phyloP scores from a whole-genome alignment of 2,329 filamentous ascomycete species.

The Alternaria postmessia region DNA sequence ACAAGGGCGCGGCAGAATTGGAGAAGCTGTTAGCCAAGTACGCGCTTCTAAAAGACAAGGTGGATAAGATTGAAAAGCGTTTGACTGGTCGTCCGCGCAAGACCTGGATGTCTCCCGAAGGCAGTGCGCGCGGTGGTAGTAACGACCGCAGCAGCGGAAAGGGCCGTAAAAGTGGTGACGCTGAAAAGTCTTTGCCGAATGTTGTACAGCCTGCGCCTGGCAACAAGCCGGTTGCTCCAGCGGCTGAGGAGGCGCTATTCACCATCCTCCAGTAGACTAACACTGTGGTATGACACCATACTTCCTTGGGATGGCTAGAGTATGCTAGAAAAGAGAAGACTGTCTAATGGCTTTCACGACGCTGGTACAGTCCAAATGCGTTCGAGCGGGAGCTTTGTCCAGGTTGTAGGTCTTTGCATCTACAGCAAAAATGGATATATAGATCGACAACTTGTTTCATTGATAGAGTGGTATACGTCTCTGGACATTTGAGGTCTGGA shows the following conservation, averaged over 20 bases:
- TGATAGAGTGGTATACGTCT: background rate
- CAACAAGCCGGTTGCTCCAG: background rate
- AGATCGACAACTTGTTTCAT: background rate
- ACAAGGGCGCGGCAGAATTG: conserved; percentile 2
- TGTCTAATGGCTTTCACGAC: background rate
- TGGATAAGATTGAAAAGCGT: conserved; percentile 20
- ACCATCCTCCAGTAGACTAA: background rate
- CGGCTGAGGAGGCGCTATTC: background rate
- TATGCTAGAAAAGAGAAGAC: background rate
- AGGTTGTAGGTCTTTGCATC: background rate
- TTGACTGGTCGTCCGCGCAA: background rate
- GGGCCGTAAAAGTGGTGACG: background rate
- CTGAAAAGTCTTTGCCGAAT: background rate
- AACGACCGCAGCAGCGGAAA: background rate
- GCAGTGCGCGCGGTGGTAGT: background rate
- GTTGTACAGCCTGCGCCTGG: background rate
- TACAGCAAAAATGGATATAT: background rate
- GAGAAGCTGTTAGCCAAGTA: conserved; percentile 16
- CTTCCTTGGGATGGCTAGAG: background rate
- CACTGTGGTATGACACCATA: background rate
- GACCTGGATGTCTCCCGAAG: background rate
- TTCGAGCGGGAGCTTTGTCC: background rate
- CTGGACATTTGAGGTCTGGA: background rate
- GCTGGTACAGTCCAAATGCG: background rate
- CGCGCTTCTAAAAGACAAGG: conserved; percentile 10